phyloP scores from a whole-genome alignment of 129 eudicot genomes.

The Smallanthus sonchifolius region DNA sequence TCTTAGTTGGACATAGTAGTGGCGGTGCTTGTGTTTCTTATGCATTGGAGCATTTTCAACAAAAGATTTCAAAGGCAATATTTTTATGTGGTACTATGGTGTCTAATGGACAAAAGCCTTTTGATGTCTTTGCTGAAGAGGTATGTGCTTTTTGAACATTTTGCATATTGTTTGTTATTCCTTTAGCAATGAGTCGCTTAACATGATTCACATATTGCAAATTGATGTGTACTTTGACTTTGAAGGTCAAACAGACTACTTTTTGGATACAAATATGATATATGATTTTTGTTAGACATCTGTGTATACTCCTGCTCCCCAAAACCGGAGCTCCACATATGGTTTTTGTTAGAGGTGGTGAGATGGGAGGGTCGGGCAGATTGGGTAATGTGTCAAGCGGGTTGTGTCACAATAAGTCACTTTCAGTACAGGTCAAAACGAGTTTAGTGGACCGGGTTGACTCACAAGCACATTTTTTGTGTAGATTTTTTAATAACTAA shows the following conservation, averaged over 20 bases:
- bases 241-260: neutral
- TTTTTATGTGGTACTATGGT: constrained; percentile 90
- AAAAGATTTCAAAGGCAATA: constrained; percentile 77
- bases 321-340: neutral
- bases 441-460: neutral
- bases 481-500: neutral
- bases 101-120: constrained; percentile 81
- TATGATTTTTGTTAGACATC: neutral
- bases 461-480: neutral
- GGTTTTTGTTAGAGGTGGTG: neutral
- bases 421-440: neutral
- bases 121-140: constrained; percentile 86
- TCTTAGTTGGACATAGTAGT: constrained; percentile 85
- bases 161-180: neutral
- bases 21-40: constrained; percentile 95
- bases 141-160: constrained; percentile 23
- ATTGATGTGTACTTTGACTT: neutral
- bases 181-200: neutral
- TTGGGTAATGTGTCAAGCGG: neutral
- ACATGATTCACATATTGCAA: neutral
- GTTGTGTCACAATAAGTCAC: neutral
- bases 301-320: neutral
- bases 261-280: neutral
- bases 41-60: constrained; percentile 73
- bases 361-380: neutral